Percentiles rank a stretch among this genome's conserved stretches.
phyloP scores from a whole-genome alignment of 2,329 filamentous ascomycete genomes.

The Ascomycota sp. region DNA sequence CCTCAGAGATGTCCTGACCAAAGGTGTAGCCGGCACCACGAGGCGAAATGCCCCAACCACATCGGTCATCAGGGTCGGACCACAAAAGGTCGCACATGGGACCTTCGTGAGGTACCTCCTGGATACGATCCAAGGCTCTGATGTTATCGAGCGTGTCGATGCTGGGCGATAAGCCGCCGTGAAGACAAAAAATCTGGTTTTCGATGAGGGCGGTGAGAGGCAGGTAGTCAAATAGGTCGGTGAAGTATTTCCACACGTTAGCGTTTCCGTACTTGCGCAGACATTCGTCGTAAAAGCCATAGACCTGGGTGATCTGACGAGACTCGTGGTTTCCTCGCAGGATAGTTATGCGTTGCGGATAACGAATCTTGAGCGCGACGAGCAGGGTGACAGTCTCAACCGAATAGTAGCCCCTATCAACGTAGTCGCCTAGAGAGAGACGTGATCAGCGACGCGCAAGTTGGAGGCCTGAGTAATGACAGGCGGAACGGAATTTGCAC shows the following conservation, averaged over 20 bases:
- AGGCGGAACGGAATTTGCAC: constrained; percentile 9
- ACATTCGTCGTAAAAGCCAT: constrained; percentile 98
- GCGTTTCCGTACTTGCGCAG: constrained; percentile 97
- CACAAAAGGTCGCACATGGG: constrained; percentile 96
- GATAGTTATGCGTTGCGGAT: constrained; percentile 93
- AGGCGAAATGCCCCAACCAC: constrained; percentile 89
- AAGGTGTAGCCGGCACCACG: constrained; percentile 91
- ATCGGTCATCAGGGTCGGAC: constrained; percentile 94
- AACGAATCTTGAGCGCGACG: constrained; percentile 92
- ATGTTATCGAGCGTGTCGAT: constrained; percentile 95
- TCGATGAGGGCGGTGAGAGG: constrained; percentile 94
- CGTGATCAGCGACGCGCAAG: constrained; percentile 1
- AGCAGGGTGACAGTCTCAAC: constrained; percentile 95
- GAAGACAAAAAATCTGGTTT: constrained; percentile 97
- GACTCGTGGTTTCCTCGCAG: constrained; percentile 98
- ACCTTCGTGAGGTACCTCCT: constrained; percentile 95
- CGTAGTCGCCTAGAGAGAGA: constrained; percentile 73
- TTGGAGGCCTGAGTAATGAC: too few species aligned
- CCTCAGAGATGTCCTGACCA: constrained; percentile 92
- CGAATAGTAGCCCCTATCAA: constrained; percentile 96
- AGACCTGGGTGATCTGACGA: constrained; percentile 95
- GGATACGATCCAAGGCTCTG: constrained; percentile 80
- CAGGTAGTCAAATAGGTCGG: constrained; percentile 95
- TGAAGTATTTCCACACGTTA: constrained; percentile 98
- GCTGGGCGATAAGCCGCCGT: constrained; percentile 89